phyloP scores from a whole-genome alignment of 805 yeast genomes.

The Barnettozyma californica region DNA sequence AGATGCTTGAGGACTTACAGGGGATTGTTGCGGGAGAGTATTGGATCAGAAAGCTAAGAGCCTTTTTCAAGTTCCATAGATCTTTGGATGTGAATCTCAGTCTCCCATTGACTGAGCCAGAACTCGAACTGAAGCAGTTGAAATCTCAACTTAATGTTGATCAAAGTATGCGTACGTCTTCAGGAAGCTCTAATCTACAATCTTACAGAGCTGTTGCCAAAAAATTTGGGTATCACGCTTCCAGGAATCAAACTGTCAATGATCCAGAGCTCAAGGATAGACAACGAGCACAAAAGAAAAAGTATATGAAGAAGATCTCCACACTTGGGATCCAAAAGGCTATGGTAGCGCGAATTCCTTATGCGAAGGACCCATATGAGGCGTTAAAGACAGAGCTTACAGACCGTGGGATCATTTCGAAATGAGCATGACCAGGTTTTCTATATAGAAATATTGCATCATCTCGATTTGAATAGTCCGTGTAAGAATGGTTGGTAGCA shows the following conservation, averaged over 20 bases:
- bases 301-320: slow-evolving; percentile 22
- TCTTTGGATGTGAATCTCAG: slow-evolving; percentile 15
- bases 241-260: neutral
- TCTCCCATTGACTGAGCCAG: slow-evolving; percentile 15
- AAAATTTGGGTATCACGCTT: slow-evolving; percentile 15
- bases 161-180: slow-evolving; percentile 2
- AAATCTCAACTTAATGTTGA: slow-evolving; percentile 4
- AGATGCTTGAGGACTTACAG: slow-evolving; percentile 16
- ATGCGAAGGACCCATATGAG: slow-evolving; percentile 27
- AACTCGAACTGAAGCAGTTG: slow-evolving; percentile 6
- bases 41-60: slow-evolving; percentile 22
- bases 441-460: neutral
- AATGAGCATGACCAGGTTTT: neutral
- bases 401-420: slow-evolving; percentile 17
- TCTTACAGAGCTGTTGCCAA: slow-evolving; percentile 6
- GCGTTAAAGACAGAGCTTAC: slow-evolving; percentile 29
- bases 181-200: slow-evolving; percentile 5
- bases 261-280: slow-evolving; percentile 1
- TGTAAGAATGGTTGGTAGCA: no score
- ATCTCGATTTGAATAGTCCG: neutral
- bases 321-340: slow-evolving; percentile 26
- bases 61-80: slow-evolving; percentile 18
- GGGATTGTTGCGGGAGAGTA: slow-evolving; percentile 21
- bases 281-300: slow-evolving; percentile 7
- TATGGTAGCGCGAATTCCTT: slow-evolving; percentile 27